Base-by-base conservation (phyloP, 352 stramenopile genomes). In the Phytophthora meadii region DNA sequence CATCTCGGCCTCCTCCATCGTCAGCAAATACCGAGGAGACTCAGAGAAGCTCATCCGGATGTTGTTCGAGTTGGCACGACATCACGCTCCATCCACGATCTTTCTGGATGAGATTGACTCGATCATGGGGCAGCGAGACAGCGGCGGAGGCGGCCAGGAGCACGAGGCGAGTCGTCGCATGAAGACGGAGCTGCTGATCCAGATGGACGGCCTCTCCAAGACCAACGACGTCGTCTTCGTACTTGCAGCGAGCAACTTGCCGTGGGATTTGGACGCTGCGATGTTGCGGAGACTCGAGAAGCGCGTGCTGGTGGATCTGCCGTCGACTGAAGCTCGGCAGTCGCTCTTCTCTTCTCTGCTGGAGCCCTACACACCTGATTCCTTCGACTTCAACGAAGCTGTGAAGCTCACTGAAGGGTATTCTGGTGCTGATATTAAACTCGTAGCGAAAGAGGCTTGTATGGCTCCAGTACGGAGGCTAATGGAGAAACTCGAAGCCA, bases 31-130 rank as follows among this genome's bases (percentile, higher is more conserved):
- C 60, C 70, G 87, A 0, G 88, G 88, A 5, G 88, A 95, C 59
- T 94, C 87, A 12, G 88, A 94, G 62, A 94, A 95, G 48, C 81
- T 94, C 54, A 92, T 96, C 49, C 88, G 88, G 5, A 90, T 95
- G 56, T 70, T 95, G 34, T 96, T 96, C 56, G 88, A 96, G 54
- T 55, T 96, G 8, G 88, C 85, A 6, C 61, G 84, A 36, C 81
- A 95, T 57, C 88, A 96, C 47, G 87, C 88, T 24, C 87, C 88
- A 9, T 96, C 88, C 14, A 96, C 87, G 0, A 96, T 95, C 30
- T 95, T 95, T 44, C 56, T 96, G 15, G 88, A 96, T 60, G 87
- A 96, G 53, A 94, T 96, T 47, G 88, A 96, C 54, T 94, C 88
- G 11, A 94, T 95, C 63, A 97, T 97, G 80, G 90, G 88, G 3